Evolutionary conservation across 1,139 yeast genomes (phyloP).

Genomic region (Magnusiomyces clavatus): DNA sequence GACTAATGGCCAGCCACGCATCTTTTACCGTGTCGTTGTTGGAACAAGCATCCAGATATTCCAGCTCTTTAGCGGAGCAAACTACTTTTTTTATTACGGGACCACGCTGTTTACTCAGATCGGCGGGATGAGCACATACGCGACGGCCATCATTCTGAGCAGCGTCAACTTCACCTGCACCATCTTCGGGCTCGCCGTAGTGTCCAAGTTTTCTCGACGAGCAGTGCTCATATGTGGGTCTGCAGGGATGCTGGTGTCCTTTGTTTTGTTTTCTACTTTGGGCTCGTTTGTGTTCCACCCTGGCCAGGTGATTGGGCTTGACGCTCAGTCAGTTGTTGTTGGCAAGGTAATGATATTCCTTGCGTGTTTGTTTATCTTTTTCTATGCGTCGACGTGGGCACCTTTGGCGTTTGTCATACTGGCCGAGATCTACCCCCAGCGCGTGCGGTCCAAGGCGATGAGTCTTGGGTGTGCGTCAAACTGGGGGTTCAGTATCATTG

Average conservation of each 20-base stretch:
- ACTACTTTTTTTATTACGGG: conserved; percentile 76
- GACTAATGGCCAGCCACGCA: conserved; percentile 60
- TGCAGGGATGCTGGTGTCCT: conserved; percentile 54
- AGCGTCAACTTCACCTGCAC: conserved; percentile 72
- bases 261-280: conserved; percentile 57
- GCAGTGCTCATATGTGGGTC: conserved; percentile 56
- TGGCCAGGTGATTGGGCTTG: conserved; percentile 8
- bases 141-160: conserved; percentile 70
- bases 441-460: conserved; percentile 74
- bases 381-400: conserved; percentile 84
- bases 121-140: conserved; percentile 55
- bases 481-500: conserved; percentile 75
- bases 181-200: conserved; percentile 54
- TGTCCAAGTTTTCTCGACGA: conserved; percentile 69
- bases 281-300: conserved; percentile 38
- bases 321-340: conserved; percentile 33
- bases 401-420: conserved; percentile 72
- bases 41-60: conserved; percentile 61
- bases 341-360: conserved; percentile 74
- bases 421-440: conserved; percentile 70
- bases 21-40: conserved; percentile 53
- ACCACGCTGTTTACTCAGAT: conserved; percentile 61
- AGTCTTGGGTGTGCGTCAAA: conserved; percentile 68
- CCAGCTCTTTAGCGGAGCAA: conserved; percentile 75
- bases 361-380: conserved; percentile 70